These are phyloP conservation scores for Skeletonema costatum DNA, from an alignment of 108 stramenopile species.

Conservation along the genomic window DNA sequence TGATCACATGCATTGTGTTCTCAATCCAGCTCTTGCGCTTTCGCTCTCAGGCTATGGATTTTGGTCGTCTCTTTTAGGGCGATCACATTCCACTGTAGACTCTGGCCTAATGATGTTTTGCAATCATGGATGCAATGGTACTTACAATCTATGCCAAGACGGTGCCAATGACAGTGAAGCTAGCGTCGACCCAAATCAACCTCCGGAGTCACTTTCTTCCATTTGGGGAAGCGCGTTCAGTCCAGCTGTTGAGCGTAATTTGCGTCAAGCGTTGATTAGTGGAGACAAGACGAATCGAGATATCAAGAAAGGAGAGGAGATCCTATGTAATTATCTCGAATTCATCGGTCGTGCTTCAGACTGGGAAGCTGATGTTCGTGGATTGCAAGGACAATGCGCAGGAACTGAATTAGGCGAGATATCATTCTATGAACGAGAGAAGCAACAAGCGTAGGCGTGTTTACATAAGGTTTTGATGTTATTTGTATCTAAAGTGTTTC, in stretches of 20 bases:
- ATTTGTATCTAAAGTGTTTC: too few relatives aligned
- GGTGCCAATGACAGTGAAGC: conserved; percentile 1
- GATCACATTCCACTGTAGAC: conserved; percentile 16
- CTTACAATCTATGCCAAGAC: conserved; percentile 21
- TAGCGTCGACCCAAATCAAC: conserved; percentile 4
- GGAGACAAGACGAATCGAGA: conserved; percentile 1
- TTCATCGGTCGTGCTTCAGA: not conserved
- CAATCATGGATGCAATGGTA: conserved; percentile 45
- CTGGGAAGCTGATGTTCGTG: conserved; percentile 10
- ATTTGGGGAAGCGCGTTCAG: conserved; percentile 1
- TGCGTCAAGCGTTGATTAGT: conserved; percentile 7
- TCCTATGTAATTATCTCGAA: conserved; percentile 10
- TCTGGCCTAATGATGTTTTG: conserved; percentile 20
- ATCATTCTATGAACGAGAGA: conserved; percentile 8
- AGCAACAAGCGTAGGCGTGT: too few relatives aligned
- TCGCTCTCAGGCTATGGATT: conserved; percentile 27
- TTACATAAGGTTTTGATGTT: too few relatives aligned
- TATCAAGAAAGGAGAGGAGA: conserved; percentile 24
- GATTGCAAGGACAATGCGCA: conserved; percentile 13
- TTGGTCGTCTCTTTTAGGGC: conserved; percentile 9
- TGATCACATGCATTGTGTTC: too few relatives aligned
- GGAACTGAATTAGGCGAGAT: conserved; percentile 15
- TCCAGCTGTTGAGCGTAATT: conserved; percentile 26
- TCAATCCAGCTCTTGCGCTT: too few relatives aligned
- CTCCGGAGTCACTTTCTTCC: not conserved